phyloP scores from a whole-genome alignment of 2,329 filamentous ascomycete species.

The Cordyceps cateniannulata region DNA sequence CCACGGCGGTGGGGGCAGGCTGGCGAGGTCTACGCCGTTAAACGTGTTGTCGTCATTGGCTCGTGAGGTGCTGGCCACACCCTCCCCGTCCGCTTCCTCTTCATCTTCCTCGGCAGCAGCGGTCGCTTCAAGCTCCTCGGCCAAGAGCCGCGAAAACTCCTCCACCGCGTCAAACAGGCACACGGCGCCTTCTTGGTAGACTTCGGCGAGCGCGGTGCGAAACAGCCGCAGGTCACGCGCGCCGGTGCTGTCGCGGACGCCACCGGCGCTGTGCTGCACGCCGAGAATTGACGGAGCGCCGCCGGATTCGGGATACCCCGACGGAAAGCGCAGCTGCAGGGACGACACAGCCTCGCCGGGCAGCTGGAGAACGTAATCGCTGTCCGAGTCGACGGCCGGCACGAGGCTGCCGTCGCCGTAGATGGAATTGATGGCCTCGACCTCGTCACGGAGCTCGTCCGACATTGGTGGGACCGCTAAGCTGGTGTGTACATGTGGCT shows the following conservation, averaged over 20 bases:
- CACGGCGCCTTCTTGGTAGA: slow-evolving; percentile 65
- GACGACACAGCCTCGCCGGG: slow-evolving; percentile 52
- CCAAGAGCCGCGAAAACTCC: slow-evolving; percentile 48
- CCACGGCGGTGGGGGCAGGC: slow-evolving; percentile 53
- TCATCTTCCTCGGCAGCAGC: slow-evolving; percentile 9
- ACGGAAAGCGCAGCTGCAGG: slow-evolving; percentile 61
- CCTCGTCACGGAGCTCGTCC: slow-evolving; percentile 62
- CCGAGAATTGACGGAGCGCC: slow-evolving; percentile 68
- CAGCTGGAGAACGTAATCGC: slow-evolving; percentile 55
- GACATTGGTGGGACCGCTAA: slow-evolving; percentile 34
- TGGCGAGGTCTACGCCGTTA: slow-evolving; percentile 18
- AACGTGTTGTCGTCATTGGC: background rate
- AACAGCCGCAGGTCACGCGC: slow-evolving; percentile 64
- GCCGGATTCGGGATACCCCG: slow-evolving; percentile 70
- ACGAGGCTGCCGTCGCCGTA: slow-evolving; percentile 63
- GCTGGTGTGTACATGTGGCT: background rate
- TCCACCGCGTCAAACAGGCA: slow-evolving; percentile 92
- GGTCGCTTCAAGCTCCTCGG: slow-evolving; percentile 22
- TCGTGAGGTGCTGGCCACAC: background rate
- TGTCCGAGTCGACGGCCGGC: slow-evolving; percentile 30
- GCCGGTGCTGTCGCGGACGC: slow-evolving; percentile 68
- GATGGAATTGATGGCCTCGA: slow-evolving; percentile 79
- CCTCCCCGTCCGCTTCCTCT: background rate
- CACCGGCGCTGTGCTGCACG: slow-evolving; percentile 73
- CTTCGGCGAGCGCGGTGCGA: slow-evolving; percentile 55